These are phyloP conservation scores for Alternaria arbusti DNA, from an alignment of 2,329 filamentous ascomycete genomes.

Conservation along the genomic window DNA sequence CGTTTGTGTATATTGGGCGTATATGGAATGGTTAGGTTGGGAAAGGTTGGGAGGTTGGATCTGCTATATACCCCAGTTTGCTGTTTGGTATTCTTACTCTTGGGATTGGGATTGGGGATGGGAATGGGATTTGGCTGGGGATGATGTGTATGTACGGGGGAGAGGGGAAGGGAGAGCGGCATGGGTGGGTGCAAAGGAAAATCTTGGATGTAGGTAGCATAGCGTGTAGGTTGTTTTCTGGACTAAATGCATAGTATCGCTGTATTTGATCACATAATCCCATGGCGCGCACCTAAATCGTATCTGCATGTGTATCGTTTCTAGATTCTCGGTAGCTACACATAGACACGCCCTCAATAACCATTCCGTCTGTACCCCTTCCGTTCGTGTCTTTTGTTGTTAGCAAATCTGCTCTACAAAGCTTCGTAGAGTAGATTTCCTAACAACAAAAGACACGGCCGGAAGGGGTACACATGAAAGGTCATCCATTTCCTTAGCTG, in stretches of 20 bases:
- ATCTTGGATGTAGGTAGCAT: not conserved
- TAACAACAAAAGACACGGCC: too few species aligned
- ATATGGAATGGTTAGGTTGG: not conserved
- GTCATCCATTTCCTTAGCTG: too few species aligned
- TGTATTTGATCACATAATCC: not conserved
- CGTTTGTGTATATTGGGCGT: conserved; percentile 9
- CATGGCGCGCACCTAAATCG: not conserved
- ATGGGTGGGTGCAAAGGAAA: too few species aligned
- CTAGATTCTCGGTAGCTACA: rapidly evolving
- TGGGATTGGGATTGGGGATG: not conserved
- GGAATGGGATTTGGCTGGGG: not conserved
- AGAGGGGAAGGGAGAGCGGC: too few species aligned
- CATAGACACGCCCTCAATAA: not conserved
- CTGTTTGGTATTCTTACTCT: conserved; percentile 14
- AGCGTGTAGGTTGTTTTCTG: not conserved
- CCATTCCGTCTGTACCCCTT: not conserved
- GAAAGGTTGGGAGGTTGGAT: conserved; percentile 16
- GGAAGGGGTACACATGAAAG: too few species aligned
- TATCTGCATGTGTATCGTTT: not conserved
- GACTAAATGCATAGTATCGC: not conserved
- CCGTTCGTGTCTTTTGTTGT: too few species aligned
- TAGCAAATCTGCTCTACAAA: too few species aligned
- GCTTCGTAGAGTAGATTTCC: too few species aligned
- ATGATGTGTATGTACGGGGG: too few species aligned
- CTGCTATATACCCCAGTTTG: conserved; percentile 35